phyloP scores from a whole-genome alignment of 177 flowering plant species.

The Vitis hybrid region DNA sequence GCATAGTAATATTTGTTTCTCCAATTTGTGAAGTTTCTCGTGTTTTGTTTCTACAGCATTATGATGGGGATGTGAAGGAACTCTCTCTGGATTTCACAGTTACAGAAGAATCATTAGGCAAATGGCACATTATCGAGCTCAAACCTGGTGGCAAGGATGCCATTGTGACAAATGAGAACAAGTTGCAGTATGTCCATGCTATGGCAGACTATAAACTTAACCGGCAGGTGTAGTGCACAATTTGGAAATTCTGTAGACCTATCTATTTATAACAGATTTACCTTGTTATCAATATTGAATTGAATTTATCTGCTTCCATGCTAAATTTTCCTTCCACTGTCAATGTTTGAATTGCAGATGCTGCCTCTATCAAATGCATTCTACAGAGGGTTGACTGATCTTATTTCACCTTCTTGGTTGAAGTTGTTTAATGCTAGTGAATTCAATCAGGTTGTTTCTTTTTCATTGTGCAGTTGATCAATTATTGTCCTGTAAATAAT shows the following conservation, averaged over 20 bases:
- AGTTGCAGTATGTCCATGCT: constrained; percentile 94
- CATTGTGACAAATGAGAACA: constrained; percentile 89
- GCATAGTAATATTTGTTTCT: neutral
- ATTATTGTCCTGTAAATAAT: neutral
- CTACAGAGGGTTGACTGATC: constrained; percentile 85
- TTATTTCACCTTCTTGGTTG: constrained; percentile 93
- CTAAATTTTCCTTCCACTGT: constrained; percentile 5
- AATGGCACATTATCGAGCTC: constrained; percentile 70
- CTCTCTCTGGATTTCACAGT: constrained; percentile 93
- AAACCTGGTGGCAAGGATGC: constrained; percentile 90
- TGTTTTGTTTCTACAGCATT: constrained; percentile 48
- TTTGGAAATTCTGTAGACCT: too few relatives aligned
- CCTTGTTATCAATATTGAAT: too few relatives aligned
- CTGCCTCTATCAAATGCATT: constrained; percentile 93
- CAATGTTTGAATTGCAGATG: constrained; percentile 55
- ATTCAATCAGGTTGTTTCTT: constrained; percentile 81
- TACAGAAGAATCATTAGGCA: constrained; percentile 83
- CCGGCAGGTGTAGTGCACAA: constrained; percentile 55
- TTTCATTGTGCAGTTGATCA: neutral
- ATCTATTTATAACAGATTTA: too few relatives aligned
- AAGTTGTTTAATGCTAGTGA: constrained; percentile 91
- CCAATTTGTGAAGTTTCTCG: constrained; percentile 8
- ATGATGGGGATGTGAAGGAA: constrained; percentile 86
- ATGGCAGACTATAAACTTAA: constrained; percentile 98
- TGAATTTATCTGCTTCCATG: neutral